Conservation (phyloP, 495 filamentous ascomycete genomes). For the Aspergillus sparsus region DNA sequence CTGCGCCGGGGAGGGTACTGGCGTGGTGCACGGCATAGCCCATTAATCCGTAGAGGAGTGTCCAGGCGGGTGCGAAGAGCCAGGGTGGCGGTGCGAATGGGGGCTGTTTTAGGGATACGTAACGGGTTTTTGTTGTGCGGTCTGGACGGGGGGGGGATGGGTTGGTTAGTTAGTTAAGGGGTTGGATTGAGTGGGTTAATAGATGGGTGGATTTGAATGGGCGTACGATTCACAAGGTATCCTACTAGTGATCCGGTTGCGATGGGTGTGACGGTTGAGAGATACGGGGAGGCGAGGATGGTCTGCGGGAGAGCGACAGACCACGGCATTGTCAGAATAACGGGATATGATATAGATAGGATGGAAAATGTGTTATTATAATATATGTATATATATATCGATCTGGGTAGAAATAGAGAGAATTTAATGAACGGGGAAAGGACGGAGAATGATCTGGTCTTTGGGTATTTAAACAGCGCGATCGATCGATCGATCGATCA, state of each 20-base stretch:
- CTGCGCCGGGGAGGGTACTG: conserved; percentile 36
- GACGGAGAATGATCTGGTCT: neutral
- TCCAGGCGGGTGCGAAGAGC: conserved; percentile 87
- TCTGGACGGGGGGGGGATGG: conserved; percentile 10
- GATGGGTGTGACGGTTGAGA: conserved; percentile 39
- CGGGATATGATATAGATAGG: neutral
- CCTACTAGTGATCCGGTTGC: conserved; percentile 33
- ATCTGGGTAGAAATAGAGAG: neutral
- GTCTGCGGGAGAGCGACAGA: conserved; percentile 38
- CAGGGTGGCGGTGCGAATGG: conserved; percentile 75
- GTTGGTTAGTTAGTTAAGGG: conserved; percentile 15
- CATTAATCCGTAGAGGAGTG: conserved; percentile 81
- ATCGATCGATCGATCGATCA: conserved; percentile 11
- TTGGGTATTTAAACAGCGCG: neutral
- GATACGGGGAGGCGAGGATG: conserved; percentile 37
- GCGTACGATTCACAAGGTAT: conserved; percentile 39
- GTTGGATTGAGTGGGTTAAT: neutral
- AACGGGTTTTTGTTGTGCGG: conserved; percentile 63
- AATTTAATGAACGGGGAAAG: neutral
- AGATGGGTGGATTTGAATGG: neutral
- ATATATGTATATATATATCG: neutral
- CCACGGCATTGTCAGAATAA: conserved; percentile 32
- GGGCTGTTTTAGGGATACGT: conserved; percentile 72
- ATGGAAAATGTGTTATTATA: neutral
- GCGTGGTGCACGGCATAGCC: conserved; percentile 82